A percentile compares a stretch with the other conserved stretches of the same genome.
Conservation (phyloP, 2,329 filamentous ascomycete genomes). For the Phaeoacremonium minimum region DNA sequence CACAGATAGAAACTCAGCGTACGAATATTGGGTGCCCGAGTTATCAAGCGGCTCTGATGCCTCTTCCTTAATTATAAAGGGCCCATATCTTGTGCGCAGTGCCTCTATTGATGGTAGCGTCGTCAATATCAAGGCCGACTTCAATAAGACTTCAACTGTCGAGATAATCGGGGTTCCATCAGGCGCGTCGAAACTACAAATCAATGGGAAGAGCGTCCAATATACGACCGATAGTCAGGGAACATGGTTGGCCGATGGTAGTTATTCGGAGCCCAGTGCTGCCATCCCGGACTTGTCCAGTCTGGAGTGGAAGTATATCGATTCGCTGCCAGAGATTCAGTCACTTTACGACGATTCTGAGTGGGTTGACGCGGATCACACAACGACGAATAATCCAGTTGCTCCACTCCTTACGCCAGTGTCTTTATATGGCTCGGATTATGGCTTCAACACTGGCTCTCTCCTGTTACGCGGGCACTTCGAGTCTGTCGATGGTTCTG, state of each 20-base stretch:
- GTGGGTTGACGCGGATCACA: constrained; percentile 60
- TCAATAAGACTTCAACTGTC: constrained; percentile 64
- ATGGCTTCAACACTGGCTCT: constrained; percentile 63
- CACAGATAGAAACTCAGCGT: constrained; percentile 49
- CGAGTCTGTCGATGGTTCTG: constrained; percentile 46
- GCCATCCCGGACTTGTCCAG: constrained; percentile 52
- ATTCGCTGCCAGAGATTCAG: constrained; percentile 67
- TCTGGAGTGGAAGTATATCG: constrained; percentile 64
- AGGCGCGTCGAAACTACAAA: constrained; percentile 34
- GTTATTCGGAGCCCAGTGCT: constrained; percentile 44
- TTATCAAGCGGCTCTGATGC: constrained; percentile 26
- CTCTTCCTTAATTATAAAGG: constrained; percentile 56
- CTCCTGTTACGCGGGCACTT: constrained; percentile 66
- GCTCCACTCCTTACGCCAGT: constrained; percentile 52
- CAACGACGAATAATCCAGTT: constrained; percentile 60
- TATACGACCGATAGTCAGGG: constrained; percentile 42
- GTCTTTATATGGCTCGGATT: constrained; percentile 62
- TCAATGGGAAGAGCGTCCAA: constrained; percentile 28
- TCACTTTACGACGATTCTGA: constrained; percentile 61
- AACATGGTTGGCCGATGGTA: constrained; percentile 41
- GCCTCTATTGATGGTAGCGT: constrained; percentile 50
- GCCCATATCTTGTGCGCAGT: constrained; percentile 60
- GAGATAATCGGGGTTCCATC: constrained; percentile 63
- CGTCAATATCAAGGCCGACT: constrained; percentile 63
- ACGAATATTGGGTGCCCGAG: constrained; percentile 65